A percentile compares a stretch with the other conserved stretches of the same genome.
These are phyloP conservation scores for Rhynchospora tenuis DNA, from an alignment of 176 grass and related monocot genomes.

Conservation along the genomic window DNA sequence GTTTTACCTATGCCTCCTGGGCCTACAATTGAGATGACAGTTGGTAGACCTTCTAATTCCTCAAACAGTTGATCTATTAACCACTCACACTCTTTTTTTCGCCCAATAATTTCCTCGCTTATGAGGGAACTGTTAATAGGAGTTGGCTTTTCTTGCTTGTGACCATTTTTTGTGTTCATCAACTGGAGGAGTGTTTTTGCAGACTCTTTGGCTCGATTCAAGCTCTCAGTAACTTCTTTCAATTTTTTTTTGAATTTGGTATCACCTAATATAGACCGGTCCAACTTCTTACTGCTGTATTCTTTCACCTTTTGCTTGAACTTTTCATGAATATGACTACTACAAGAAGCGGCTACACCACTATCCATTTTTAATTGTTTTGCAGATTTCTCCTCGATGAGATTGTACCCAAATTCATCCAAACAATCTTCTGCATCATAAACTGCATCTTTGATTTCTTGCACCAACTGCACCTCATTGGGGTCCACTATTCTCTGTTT, in stretches of 20 bases:
- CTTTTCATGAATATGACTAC: not conserved
- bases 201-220: not conserved
- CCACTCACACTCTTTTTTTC: not conserved
- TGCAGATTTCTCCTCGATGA: slow-evolving; percentile 28
- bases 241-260: not conserved
- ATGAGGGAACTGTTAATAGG: not conserved
- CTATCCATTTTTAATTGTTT: not conserved
- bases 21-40: slow-evolving; percentile 19
- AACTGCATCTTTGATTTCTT: slow-evolving; percentile 31
- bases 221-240: not conserved
- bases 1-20: slow-evolving; percentile 36
- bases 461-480: slow-evolving; percentile 21
- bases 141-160: not conserved
- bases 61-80: slow-evolving; percentile 6
- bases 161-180: not conserved
- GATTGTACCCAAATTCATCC: slow-evolving; percentile 32
- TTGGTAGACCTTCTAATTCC: not conserved
- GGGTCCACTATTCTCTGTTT: not conserved
- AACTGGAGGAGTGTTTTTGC: not conserved
- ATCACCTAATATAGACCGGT: not conserved
- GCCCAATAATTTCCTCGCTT: not conserved
- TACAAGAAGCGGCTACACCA: not conserved
- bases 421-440: slow-evolving; percentile 41
- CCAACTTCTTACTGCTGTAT: no score
- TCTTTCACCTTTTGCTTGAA: no score